A percentile compares a stretch with the other conserved stretches of the same genome.
Evolutionary conservation across 441 rosid species (phyloP).

Genomic region (Flueggea neowawraea): DNA sequence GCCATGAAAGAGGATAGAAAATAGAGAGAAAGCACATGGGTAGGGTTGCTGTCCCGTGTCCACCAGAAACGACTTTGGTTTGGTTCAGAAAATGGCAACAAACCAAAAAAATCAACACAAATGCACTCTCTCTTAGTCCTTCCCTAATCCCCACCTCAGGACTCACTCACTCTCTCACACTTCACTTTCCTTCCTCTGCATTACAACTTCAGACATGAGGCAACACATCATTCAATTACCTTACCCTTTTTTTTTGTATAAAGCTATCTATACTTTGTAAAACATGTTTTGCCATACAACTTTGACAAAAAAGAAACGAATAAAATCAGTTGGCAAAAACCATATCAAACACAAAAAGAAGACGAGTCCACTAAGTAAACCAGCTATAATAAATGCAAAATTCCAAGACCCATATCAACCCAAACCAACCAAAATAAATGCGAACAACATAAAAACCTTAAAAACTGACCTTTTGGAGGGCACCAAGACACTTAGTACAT

Average conservation of each 20-base stretch:
- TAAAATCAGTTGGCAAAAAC: not conserved
- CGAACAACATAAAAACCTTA: not conserved
- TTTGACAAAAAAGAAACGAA: not conserved
- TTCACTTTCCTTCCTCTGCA: conserved; percentile 11
- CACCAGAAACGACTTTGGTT: conserved; percentile 11
- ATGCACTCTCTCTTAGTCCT: too few species aligned
- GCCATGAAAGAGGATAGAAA: conserved; percentile 25
- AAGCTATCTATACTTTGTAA: too few species aligned
- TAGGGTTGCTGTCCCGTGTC: not conserved
- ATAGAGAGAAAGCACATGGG: not conserved
- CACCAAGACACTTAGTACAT: conserved; percentile 91
- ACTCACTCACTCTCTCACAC: not conserved
- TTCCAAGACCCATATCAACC: not conserved
- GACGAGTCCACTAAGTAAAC: not conserved
- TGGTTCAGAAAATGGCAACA: conserved; percentile 22
- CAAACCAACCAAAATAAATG: conserved; percentile 12
- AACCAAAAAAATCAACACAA: conserved; percentile 7
- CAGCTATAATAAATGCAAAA: conserved; percentile 10
- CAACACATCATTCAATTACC: too few species aligned
- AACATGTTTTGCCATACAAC: too few species aligned
- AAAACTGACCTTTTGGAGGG: conserved; percentile 80
- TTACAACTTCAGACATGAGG: not conserved
- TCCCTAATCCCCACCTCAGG: not conserved
- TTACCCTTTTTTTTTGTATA: too few species aligned
- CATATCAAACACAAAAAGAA: not conserved